These are phyloP conservation scores for Paraphoma chrysanthemicola DNA, from an alignment of 2,329 filamentous ascomycete genomes.

Conservation along the genomic window DNA sequence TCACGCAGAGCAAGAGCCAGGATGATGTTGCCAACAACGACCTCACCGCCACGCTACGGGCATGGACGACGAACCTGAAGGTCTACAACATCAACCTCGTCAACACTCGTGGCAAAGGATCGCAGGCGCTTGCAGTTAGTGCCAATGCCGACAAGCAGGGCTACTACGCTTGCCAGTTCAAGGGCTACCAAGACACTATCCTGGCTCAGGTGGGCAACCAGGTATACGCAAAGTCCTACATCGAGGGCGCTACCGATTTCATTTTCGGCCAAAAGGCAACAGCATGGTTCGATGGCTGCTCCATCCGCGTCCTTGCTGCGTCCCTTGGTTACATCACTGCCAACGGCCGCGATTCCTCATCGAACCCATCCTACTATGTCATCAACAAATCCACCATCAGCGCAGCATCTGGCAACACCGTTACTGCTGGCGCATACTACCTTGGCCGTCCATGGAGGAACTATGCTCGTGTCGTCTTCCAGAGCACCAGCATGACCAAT, in stretches of 20 bases:
- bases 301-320: conserved; percentile 55
- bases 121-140: conserved; percentile 62
- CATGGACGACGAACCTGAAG: conserved; percentile 59
- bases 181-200: conserved; percentile 64
- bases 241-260: conserved; percentile 65
- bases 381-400: conserved; percentile 61
- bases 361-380: conserved; percentile 58
- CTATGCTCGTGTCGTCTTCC: conserved; percentile 61
- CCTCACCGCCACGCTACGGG: conserved; percentile 59
- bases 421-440: conserved; percentile 52
- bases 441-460: conserved; percentile 62
- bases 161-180: conserved; percentile 64
- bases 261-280: conserved; percentile 63
- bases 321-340: conserved; percentile 51
- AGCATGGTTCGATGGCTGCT: conserved; percentile 60
- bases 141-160: conserved; percentile 60
- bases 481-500: conserved; percentile 58
- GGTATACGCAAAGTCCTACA: conserved; percentile 63
- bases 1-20: conserved; percentile 57
- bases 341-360: conserved; percentile 39
- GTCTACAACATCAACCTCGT: conserved; percentile 69
- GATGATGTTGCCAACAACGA: conserved; percentile 61
- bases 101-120: conserved; percentile 54
- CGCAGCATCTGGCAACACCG: conserved; percentile 49
- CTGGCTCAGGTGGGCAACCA: conserved; percentile 57